A percentile compares a stretch with the other conserved stretches of the same genome.
These are phyloP conservation scores for Alloascoidea africana DNA, from an alignment of 805 yeast genomes.

Conservation along the genomic window DNA sequence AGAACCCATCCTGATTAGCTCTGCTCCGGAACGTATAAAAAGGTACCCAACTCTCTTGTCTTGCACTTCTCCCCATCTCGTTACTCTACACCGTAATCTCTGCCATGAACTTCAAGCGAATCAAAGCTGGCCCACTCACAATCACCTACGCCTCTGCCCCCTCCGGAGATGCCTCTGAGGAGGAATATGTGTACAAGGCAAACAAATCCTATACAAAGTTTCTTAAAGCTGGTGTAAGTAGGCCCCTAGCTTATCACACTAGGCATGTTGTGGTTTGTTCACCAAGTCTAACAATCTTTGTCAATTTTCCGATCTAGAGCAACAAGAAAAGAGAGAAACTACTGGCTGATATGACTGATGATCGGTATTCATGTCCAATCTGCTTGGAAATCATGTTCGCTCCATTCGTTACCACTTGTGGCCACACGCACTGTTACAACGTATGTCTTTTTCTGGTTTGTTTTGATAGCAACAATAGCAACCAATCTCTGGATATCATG, in stretches of 20 bases:
- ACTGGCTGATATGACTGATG: not conserved
- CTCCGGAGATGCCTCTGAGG: not conserved
- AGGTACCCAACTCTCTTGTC: too few relatives aligned
- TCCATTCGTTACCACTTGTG: conserved; percentile 1
- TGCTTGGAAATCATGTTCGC: conserved; percentile 1
- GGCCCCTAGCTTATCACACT: too few relatives aligned
- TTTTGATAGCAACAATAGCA: not conserved
- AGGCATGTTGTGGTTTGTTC: not conserved
- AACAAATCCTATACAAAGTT: not conserved
- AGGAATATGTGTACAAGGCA: not conserved
- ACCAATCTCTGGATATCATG: not conserved
- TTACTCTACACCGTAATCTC: conserved; percentile 1
- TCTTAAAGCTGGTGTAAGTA: not conserved
- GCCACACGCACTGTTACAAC: conserved; percentile 1
- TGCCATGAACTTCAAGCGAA: not conserved
- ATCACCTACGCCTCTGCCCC: not conserved
- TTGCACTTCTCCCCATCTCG: not conserved
- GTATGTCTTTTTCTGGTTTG: not conserved
- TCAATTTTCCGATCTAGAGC: not conserved
- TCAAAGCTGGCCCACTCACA: not conserved
- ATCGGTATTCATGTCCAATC: not conserved
- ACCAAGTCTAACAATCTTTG: not conserved
- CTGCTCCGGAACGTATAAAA: too few relatives aligned
- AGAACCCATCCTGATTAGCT: too few relatives aligned
- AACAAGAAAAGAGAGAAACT: conserved; percentile 1